Percentiles rank a stretch among this genome's conserved stretches.
These are phyloP conservation scores for Amanita molliuscula DNA, from an alignment of 768 basidiomycete species.

Conservation along the genomic window DNA sequence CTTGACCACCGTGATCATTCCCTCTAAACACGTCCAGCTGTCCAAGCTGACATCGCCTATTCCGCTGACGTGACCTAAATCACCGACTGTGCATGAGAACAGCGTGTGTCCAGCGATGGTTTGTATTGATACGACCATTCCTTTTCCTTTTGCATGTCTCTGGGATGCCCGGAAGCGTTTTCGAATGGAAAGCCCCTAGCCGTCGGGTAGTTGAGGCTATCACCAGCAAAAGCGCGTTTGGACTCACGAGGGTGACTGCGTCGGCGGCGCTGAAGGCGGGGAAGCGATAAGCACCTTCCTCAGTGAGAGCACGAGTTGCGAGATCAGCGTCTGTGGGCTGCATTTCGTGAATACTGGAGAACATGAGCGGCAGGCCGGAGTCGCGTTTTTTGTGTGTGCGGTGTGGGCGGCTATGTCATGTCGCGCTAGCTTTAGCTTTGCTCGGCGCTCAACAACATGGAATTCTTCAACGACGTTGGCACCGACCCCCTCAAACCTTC, in stretches of 20 bases:
- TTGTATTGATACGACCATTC: slow-evolving; percentile 73
- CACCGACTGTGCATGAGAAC: slow-evolving; percentile 79
- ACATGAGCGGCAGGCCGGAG: slow-evolving; percentile 30
- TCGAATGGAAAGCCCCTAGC: slow-evolving; percentile 58
- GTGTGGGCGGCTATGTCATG: not conserved
- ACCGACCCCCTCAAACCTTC: slow-evolving; percentile 69
- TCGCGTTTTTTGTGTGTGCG: not conserved
- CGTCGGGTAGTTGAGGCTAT: not conserved
- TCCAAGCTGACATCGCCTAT: slow-evolving; percentile 72
- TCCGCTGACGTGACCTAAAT: slow-evolving; percentile 55
- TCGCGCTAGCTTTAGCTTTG: no score
- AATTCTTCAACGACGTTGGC: slow-evolving; percentile 74
- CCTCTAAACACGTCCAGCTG: slow-evolving; percentile 70
- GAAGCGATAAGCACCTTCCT: slow-evolving; percentile 65
- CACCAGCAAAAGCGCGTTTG: not conserved
- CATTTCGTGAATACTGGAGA: slow-evolving; percentile 52
- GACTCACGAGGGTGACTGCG: slow-evolving; percentile 60
- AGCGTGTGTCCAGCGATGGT: slow-evolving; percentile 69
- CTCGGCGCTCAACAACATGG: no score
- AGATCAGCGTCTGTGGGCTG: slow-evolving; percentile 63
- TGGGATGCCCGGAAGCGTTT: slow-evolving; percentile 73
- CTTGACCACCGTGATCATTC: slow-evolving; percentile 70
- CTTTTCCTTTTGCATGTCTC: slow-evolving; percentile 68
- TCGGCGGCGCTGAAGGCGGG: slow-evolving; percentile 66
- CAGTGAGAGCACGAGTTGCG: slow-evolving; percentile 57